phyloP scores from a whole-genome alignment of 805 yeast species.

The Grigorovia humatica region DNA sequence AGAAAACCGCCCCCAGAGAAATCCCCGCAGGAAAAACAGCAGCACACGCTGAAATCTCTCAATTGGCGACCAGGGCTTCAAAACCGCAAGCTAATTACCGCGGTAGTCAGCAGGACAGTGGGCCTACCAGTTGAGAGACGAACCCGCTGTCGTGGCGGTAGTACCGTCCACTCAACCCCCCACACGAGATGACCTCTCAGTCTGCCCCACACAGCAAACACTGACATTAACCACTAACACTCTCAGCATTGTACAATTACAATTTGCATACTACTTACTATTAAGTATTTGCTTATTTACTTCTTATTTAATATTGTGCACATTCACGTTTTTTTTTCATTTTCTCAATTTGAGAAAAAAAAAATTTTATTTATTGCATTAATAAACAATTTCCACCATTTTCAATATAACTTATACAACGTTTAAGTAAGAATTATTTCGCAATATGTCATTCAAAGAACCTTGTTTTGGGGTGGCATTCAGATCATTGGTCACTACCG shows the following conservation, averaged over 20 bases:
- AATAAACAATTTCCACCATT: background rate
- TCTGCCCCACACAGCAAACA: background rate
- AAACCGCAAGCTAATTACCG: background rate
- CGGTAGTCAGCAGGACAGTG: background rate
- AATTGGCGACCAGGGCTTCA: too few species aligned
- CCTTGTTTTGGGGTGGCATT: constrained; percentile 39
- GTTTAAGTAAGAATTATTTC: background rate
- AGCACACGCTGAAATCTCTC: too few species aligned
- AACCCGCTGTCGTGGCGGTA: too few species aligned
- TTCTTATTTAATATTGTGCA: background rate
- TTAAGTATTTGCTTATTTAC: background rate
- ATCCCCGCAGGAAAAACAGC: too few species aligned
- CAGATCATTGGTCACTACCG: constrained; percentile 50
- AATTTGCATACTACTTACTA: background rate
- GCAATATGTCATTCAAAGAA: constrained; percentile 9
- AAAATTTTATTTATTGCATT: background rate
- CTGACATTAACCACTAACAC: too few species aligned
- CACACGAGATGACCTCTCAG: background rate
- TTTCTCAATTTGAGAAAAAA: background rate
- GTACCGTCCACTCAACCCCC: background rate
- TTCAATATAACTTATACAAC: background rate
- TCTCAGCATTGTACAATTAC: too few species aligned
- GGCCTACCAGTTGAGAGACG: too few species aligned
- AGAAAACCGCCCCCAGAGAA: too few species aligned
- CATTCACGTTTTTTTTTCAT: background rate